Percentiles rank a stretch among this genome's conserved stretches.
Conservation (phyloP, 441 rosid species). For the Dalechampia spathulata region DNA sequence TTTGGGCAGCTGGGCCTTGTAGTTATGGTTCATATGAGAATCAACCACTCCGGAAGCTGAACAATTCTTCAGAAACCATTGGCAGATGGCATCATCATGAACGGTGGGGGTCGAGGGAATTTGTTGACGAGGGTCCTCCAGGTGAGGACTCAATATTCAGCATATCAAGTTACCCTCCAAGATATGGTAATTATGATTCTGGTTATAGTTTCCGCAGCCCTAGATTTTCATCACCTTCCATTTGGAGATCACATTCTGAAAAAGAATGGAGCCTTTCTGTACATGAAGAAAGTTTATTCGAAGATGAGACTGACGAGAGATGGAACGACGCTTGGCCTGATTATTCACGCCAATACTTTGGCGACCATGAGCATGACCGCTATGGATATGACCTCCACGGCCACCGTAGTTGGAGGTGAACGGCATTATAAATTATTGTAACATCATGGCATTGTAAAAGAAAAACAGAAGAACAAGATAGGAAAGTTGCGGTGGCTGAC, state of each 20-base stretch:
- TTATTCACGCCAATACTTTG: constrained; percentile 14
- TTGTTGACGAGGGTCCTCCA: constrained; percentile 42
- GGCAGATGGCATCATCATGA: constrained; percentile 39
- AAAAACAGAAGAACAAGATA: no score
- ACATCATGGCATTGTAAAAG: constrained; percentile 5
- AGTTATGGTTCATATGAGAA: constrained; percentile 29
- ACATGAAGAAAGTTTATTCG: constrained; percentile 29
- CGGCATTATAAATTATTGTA: constrained; percentile 1
- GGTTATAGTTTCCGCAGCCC: constrained; percentile 16
- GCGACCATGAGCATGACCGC: constrained; percentile 16
- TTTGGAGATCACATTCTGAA: constrained; percentile 35
- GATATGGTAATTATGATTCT: constrained; percentile 34
- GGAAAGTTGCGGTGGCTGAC: neutral
- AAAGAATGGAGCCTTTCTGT: constrained; percentile 33
- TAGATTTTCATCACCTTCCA: constrained; percentile 25
- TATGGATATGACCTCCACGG: constrained; percentile 19
- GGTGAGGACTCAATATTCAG: constrained; percentile 33
- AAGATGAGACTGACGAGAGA: constrained; percentile 19
- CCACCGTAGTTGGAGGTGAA: constrained; percentile 32
- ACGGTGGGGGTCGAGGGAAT: constrained; percentile 33
- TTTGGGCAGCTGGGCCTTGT: constrained; percentile 54
- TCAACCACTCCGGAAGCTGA: constrained; percentile 25
- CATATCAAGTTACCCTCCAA: constrained; percentile 52
- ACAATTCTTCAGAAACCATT: constrained; percentile 30
- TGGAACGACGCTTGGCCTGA: constrained; percentile 13